Percentiles rank a stretch among this genome's conserved stretches.
phyloP scores from a whole-genome alignment of 441 rosid genomes.

The Adansonia rubrostipa region DNA sequence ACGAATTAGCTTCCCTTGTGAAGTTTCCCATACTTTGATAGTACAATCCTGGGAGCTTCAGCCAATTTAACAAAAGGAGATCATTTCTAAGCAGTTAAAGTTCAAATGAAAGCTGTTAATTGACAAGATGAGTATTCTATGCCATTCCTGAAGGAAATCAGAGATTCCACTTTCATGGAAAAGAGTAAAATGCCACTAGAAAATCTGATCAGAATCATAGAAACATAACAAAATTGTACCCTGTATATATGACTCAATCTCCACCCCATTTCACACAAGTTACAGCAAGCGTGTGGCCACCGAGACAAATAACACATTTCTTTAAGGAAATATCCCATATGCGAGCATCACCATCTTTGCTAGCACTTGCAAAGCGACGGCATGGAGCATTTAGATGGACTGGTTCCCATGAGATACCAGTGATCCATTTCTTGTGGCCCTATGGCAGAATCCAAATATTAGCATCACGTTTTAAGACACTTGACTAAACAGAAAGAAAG shows the following conservation, averaged over 20 bases:
- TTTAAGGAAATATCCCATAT: conserved; percentile 84
- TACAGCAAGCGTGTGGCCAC: conserved; percentile 92
- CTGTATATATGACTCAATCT: conserved; percentile 89
- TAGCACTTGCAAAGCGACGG: conserved; percentile 91
- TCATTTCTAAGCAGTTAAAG: neutral
- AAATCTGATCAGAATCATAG: conserved; percentile 11
- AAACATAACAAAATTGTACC: conserved; percentile 50
- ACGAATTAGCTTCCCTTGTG: conserved; percentile 96
- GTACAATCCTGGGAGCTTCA: conserved; percentile 95
- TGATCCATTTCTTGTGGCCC: conserved; percentile 99
- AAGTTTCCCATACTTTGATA: conserved; percentile 96
- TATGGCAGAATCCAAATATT: conserved; percentile 36
- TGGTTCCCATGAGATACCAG: conserved; percentile 98
- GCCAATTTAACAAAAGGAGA: conserved; percentile 10
- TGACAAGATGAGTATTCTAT: neutral
- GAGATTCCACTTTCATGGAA: conserved; percentile 12
- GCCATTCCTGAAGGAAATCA: neutral
- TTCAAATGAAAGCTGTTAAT: neutral
- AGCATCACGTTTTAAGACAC: conserved; percentile 11
- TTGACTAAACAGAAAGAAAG: neutral
- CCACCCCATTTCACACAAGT: conserved; percentile 99
- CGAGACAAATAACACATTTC: conserved; percentile 75
- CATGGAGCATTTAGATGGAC: conserved; percentile 90
- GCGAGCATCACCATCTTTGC: conserved; percentile 99
- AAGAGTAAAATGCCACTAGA: neutral